These are phyloP conservation scores for Acanthamoeba royreba DNA, from an alignment of 208 protist genomes.

Conservation along the genomic window DNA sequence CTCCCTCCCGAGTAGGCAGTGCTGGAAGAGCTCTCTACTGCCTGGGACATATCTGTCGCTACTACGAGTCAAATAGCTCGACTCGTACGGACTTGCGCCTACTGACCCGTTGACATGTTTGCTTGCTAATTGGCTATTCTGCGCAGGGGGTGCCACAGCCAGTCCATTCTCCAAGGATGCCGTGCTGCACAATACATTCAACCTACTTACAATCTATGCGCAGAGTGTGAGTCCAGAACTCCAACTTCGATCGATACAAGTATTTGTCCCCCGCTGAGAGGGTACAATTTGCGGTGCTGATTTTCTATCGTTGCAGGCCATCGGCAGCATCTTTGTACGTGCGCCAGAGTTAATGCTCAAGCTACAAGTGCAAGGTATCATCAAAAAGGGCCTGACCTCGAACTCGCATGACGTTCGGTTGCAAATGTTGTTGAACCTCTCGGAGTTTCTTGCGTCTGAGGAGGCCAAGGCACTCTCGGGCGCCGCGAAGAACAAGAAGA, in stretches of 20 bases:
- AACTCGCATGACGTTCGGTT: not conserved
- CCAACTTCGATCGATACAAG: not conserved
- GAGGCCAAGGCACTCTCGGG: not conserved
- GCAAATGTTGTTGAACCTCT: slow-evolving; percentile 14
- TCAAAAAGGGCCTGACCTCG: not conserved
- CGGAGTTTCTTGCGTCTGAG: slow-evolving; percentile 6
- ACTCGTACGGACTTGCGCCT: too few species aligned
- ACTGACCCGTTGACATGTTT: too few species aligned
- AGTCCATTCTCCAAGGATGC: not conserved
- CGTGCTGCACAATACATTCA: not conserved
- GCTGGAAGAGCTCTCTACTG: slow-evolving; percentile 13
- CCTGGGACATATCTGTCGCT: not conserved
- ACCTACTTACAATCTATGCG: not conserved
- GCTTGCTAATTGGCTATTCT: too few species aligned
- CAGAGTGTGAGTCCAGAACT: not conserved
- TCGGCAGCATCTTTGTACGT: slow-evolving; percentile 23
- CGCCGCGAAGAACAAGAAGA: not conserved
- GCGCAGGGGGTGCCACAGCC: not conserved
- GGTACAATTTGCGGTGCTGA: not conserved
- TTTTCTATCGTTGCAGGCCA: not conserved
- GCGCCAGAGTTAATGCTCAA: slow-evolving; percentile 31
- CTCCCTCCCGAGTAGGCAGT: not conserved
- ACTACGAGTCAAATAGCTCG: slow-evolving; percentile 34
- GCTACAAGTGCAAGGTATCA: not conserved
- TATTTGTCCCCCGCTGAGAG: not conserved